Percentiles rank a stretch among this genome's conserved stretches.
Conservation (phyloP, 306 rosid species). For the Lathyrus tuberosus region DNA sequence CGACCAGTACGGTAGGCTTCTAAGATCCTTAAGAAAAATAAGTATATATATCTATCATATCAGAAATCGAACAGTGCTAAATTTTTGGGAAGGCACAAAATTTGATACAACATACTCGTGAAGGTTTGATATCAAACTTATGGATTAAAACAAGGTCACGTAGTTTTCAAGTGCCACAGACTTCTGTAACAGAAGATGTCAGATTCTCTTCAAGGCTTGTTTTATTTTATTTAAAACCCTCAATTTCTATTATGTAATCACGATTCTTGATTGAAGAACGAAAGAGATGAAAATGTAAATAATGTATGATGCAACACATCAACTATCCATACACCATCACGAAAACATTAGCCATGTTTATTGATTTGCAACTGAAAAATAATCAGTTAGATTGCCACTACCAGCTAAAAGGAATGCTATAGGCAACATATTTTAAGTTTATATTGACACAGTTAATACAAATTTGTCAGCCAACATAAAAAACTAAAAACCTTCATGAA, state of each 20-base stretch:
- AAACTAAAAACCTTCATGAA: slow-evolving; percentile 6
- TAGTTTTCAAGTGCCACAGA: slow-evolving; percentile 20
- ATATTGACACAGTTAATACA: neutral
- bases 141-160: slow-evolving; percentile 23
- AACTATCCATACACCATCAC: slow-evolving; percentile 24
- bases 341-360: neutral
- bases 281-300: slow-evolving; percentile 19
- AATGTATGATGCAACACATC: slow-evolving; percentile 15
- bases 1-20: slow-evolving; percentile 95
- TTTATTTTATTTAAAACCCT: slow-evolving; percentile 16
- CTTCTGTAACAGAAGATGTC: slow-evolving; percentile 5
- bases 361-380: neutral
- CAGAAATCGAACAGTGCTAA: slow-evolving; percentile 17
- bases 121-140: slow-evolving; percentile 2
- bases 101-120: slow-evolving; percentile 4
- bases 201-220: slow-evolving; percentile 17
- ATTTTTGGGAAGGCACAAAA: neutral
- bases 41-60: slow-evolving; percentile 31
- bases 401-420: slow-evolving; percentile 27
- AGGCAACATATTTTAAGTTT: slow-evolving; percentile 16
- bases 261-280: slow-evolving; percentile 9
- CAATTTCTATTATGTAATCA: slow-evolving; percentile 18
- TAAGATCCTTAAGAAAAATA: slow-evolving; percentile 65
- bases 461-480: slow-evolving; percentile 11
- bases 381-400: slow-evolving; percentile 20